These are phyloP conservation scores for Wickerhamiella kurtzmanii DNA, from an alignment of 805 yeast genomes.

Conservation along the genomic window DNA sequence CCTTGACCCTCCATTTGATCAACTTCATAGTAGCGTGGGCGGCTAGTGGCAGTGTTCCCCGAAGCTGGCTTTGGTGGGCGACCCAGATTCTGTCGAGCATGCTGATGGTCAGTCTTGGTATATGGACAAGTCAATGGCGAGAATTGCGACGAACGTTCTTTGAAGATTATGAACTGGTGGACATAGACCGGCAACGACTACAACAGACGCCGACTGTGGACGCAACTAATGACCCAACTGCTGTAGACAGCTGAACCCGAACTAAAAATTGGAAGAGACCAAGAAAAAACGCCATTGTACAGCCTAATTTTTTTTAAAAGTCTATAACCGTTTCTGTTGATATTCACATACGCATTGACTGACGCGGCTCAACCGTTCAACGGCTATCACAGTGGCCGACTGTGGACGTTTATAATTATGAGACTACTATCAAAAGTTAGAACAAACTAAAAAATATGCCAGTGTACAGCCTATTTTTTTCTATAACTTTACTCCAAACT, in stretches of 20 bases:
- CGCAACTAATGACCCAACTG: not conserved
- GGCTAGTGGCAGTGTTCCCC: conserved; percentile 55
- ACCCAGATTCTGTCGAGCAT: conserved; percentile 56
- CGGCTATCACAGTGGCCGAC: too few species aligned
- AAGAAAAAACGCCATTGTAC: too few species aligned
- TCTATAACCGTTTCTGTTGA: too few species aligned
- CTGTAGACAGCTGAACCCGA: too few species aligned
- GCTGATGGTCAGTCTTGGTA: conserved; percentile 65
- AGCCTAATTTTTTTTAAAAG: too few species aligned
- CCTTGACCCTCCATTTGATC: conserved; percentile 78
- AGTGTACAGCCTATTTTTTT: too few species aligned
- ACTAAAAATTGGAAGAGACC: not conserved
- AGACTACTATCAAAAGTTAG: not conserved
- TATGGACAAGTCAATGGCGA: conserved; percentile 84
- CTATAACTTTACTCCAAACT: too few species aligned
- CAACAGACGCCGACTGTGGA: not conserved
- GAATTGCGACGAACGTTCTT: conserved; percentile 83
- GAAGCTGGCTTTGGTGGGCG: conserved; percentile 69
- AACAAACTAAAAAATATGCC: not conserved
- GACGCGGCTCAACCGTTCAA: not conserved
- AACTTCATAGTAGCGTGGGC: conserved; percentile 58
- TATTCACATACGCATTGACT: not conserved
- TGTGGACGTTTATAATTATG: not conserved
- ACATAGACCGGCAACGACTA: conserved; percentile 6
- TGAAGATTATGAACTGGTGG: conserved; percentile 38